These are phyloP conservation scores for Phytophthora brassicae DNA, from an alignment of 352 stramenopile species.

Conservation along the genomic window DNA sequence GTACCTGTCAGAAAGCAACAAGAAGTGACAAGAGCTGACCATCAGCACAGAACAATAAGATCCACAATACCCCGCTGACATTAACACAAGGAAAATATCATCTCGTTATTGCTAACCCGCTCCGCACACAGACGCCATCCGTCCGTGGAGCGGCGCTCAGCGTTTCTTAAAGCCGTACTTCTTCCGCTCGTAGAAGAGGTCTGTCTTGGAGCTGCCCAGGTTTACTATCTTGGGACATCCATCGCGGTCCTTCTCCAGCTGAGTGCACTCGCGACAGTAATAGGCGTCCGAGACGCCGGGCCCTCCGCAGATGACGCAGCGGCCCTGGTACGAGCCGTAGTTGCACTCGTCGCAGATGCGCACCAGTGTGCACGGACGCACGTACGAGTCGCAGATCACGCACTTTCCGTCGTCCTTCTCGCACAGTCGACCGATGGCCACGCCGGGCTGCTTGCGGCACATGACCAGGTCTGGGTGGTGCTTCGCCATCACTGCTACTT, in stretches of 20 bases:
- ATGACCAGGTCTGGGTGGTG: slow-evolving; percentile 99
- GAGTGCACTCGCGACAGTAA: slow-evolving; percentile 99
- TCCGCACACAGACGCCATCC: slow-evolving; percentile 19
- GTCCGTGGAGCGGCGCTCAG: slow-evolving; percentile 37
- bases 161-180: slow-evolving; percentile 96
- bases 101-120: slow-evolving; percentile 21
- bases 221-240: slow-evolving; percentile 99
- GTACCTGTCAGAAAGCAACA: background rate
- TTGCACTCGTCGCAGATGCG: slow-evolving; percentile 99
- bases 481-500: slow-evolving; percentile 97
- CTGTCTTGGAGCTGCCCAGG: slow-evolving; percentile 92
- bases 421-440: slow-evolving; percentile 96
- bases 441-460: slow-evolving; percentile 99
- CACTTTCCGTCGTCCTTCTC: slow-evolving; percentile 99
- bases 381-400: slow-evolving; percentile 99
- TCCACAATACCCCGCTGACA: background rate
- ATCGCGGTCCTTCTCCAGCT: slow-evolving; percentile 96
- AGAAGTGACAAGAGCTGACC: background rate
- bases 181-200: slow-evolving; percentile 99
- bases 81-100: slow-evolving; percentile 10
- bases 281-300: slow-evolving; percentile 98
- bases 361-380: slow-evolving; percentile 96
- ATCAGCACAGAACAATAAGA: background rate
- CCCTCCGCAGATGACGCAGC: slow-evolving; percentile 98
- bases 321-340: slow-evolving; percentile 96